Base-by-base conservation (phyloP, 2,329 filamentous ascomycete genomes). In the Oidium heveae region DNA sequence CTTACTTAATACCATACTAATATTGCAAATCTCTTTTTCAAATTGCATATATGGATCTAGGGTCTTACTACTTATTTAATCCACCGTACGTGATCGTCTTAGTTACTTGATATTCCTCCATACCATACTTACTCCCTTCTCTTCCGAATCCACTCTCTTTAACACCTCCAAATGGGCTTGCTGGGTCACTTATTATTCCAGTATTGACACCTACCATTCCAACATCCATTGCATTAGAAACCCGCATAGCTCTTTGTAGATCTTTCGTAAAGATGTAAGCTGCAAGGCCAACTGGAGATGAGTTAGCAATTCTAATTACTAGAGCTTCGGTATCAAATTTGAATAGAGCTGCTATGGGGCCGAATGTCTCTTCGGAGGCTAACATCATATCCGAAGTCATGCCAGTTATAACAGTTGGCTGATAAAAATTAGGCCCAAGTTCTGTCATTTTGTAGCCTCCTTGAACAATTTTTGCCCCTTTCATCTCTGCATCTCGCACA, bases 311-410 rank as follows among this genome's bases (percentile, higher is more conserved):
- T 58, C 76, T 72, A 33, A 96, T 79, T 5, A 94, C 91, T 63
- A 96, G 88, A 54, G 83, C 80, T 69, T 96, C 91, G 0, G 82
- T 86, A 50, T 85, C 76, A 65, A 96, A 98, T 52, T 80, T 75
- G 72, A 95, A 95, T 15, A 96, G 69, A 0, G 84, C 89, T 0
- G 88, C 89, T 0, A 96, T 84, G 2, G 91, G 91, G 0, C 91
- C 91, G 65, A 98, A 98, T 0, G 89, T 98, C 72, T 98, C 91
- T 68, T 96, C 89, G 13, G 72, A 72, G 4, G 85, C 81, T 60
- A 96, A 75, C 57, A 77, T 74, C 91, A 96, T 96, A 44, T 88
- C 79, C 56, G 74, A 72, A 12, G 74, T 94, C 81, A 94, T 89
- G 58, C 84, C 84, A 10, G 84, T 81, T 57, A 98, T 78, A 44